A percentile compares a stretch with the other conserved stretches of the same genome.
phyloP scores from a whole-genome alignment of 306 rosid species.

The Fragaria vesca region DNA sequence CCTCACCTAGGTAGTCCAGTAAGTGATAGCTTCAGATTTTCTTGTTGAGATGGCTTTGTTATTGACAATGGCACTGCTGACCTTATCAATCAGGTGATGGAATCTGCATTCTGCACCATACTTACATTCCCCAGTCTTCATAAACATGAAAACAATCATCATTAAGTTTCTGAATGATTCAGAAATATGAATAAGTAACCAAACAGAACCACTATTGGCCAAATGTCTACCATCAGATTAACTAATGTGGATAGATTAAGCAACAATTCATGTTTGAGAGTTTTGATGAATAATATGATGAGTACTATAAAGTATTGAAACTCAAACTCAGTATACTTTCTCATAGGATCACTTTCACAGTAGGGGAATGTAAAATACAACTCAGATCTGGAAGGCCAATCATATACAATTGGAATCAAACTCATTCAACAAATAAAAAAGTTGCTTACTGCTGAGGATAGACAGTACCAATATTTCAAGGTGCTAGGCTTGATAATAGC shows the following conservation, averaged over 20 bases:
- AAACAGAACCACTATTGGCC: background rate
- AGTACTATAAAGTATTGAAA: background rate
- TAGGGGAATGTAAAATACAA: background rate
- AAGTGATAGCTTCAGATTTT: slow-evolving; percentile 66
- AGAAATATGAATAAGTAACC: background rate
- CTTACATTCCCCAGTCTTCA: slow-evolving; percentile 82
- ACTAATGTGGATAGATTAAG: background rate
- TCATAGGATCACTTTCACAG: background rate
- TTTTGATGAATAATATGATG: background rate
- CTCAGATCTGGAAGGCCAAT: background rate
- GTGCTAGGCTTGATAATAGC: too few species aligned
- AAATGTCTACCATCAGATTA: background rate
- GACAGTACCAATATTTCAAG: slow-evolving; percentile 6
- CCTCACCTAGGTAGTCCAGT: slow-evolving; percentile 95
- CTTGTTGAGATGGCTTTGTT: slow-evolving; percentile 39
- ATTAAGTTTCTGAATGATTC: background rate
- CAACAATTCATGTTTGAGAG: background rate
- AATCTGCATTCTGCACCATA: slow-evolving; percentile 82
- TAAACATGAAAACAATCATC: background rate
- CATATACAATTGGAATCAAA: background rate
- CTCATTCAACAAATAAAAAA: background rate
- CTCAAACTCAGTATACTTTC: background rate
- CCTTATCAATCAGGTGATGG: slow-evolving; percentile 85
- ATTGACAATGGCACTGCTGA: slow-evolving; percentile 47
- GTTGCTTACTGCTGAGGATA: slow-evolving; percentile 77